Evolutionary conservation across 176 grass and related monocot genomes (phyloP).

Genomic region (Eremochloa ophiuroides): DNA sequence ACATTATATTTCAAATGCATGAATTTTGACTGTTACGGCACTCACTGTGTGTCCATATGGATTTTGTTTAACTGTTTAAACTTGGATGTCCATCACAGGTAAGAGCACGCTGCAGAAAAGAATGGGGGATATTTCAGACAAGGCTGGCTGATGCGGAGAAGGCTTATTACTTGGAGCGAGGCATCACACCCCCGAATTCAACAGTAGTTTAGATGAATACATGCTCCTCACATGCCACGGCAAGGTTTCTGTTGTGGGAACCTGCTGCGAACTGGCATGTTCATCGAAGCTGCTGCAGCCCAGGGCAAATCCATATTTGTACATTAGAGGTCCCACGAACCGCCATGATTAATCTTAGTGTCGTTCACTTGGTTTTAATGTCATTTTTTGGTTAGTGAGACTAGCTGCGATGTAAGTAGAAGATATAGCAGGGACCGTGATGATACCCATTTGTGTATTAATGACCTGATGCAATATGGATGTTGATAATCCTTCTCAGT

Average conservation of each 20-base stretch:
- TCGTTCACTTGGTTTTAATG: conserved; percentile 7
- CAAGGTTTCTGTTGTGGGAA: conserved; percentile 33
- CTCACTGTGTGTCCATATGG: background rate
- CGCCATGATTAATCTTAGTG: conserved; percentile 11
- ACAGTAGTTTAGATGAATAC: conserved; percentile 41
- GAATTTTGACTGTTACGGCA: background rate
- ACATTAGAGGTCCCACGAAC: conserved; percentile 29
- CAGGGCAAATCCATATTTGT: conserved; percentile 34
- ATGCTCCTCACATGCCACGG: background rate
- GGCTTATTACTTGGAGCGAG: conserved; percentile 63
- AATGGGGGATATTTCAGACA: conserved; percentile 84
- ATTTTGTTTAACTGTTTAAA: background rate
- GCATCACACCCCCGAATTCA: conserved; percentile 59
- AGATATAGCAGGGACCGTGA: background rate
- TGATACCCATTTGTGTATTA: conserved; percentile 16
- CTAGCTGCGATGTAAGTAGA: conserved; percentile 36
- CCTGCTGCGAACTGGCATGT: conserved; percentile 3
- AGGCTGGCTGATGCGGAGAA: conserved; percentile 75
- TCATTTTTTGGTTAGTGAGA: conserved; percentile 34
- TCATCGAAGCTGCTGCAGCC: conserved; percentile 17
- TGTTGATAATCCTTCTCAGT: background rate
- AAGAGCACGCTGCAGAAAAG: conserved; percentile 79
- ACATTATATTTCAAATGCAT: background rate
- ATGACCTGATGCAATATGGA: conserved; percentile 21
- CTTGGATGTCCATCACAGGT: conserved; percentile 40